These are phyloP conservation scores for Leersia perrieri DNA, from an alignment of 176 grass and related monocot species.

Conservation along the genomic window DNA sequence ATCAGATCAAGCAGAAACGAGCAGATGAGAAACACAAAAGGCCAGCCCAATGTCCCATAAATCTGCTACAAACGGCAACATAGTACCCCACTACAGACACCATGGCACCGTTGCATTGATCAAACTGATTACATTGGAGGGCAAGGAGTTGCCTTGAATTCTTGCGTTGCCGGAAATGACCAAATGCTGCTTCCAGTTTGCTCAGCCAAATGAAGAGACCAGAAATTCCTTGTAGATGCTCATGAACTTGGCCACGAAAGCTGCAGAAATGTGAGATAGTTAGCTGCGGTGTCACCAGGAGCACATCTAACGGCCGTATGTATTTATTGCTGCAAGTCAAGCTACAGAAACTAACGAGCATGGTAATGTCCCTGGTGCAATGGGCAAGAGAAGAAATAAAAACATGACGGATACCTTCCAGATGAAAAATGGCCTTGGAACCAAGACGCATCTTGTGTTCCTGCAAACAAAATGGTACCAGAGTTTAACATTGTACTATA, in stretches of 20 bases:
- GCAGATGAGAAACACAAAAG: background rate
- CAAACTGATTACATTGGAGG: background rate
- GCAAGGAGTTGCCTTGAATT: background rate
- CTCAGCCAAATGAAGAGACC: conserved; percentile 82
- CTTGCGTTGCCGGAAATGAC: background rate
- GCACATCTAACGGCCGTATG: background rate
- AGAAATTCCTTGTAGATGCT: conserved; percentile 97
- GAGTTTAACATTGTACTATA: background rate
- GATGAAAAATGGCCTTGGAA: conserved; percentile 89
- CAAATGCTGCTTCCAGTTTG: background rate
- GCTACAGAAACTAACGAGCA: background rate
- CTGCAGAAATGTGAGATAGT: conserved; percentile 29
- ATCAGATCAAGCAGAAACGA: no score
- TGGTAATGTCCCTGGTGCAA: background rate
- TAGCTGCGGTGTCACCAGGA: background rate
- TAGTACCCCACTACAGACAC: background rate
- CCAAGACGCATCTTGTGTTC: conserved; percentile 98
- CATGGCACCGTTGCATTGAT: background rate
- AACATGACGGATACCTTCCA: conserved; percentile 70
- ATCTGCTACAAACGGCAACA: conserved; percentile 3
- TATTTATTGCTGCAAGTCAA: background rate
- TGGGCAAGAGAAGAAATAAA: background rate
- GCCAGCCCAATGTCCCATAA: background rate
- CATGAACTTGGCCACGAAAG: conserved; percentile 99
- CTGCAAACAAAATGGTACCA: conserved; percentile 37